A percentile compares a stretch with the other conserved stretches of the same genome.
Evolutionary conservation across 2,329 filamentous ascomycete species (phyloP).

Genomic region (Aureobasidium sp.): DNA sequence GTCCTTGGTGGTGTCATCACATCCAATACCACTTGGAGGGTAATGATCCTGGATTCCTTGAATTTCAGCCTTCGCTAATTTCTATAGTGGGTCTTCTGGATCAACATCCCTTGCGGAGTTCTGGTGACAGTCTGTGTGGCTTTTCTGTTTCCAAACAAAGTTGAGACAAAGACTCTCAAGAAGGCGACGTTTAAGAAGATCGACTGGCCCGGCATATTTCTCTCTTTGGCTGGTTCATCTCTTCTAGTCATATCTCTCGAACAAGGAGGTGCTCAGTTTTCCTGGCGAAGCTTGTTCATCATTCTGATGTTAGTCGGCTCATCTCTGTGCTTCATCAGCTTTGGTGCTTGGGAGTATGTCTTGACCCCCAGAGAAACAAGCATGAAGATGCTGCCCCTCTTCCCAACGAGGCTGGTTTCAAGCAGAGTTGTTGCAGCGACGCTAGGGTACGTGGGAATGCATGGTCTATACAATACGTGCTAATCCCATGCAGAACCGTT

Average conservation of each 20-base stretch:
- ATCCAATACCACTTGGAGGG: conserved; percentile 35
- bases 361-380: not conserved
- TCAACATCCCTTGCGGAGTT: conserved; percentile 21
- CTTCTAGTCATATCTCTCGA: not conserved
- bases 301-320: not conserved
- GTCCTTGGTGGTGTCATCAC: conserved; percentile 23
- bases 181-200: not conserved
- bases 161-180: not conserved
- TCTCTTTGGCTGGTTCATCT: not conserved
- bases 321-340: not conserved
- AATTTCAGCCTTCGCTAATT: not conserved
- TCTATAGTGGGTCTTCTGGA: conserved; percentile 37
- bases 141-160: not conserved
- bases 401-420: not conserved
- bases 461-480: not conserved
- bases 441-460: not conserved
- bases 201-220: conserved; percentile 8
- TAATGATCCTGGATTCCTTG: not conserved
- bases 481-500: not conserved
- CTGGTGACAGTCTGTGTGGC: conserved; percentile 1
- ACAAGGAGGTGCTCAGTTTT: not conserved
- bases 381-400: not conserved
- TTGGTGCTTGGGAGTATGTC: conserved; percentile 3
- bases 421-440: conserved; percentile 8
- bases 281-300: not conserved